Evolutionary conservation across 768 basidiomycete species (phyloP).

Genomic region (Phylloporus scabripes): DNA sequence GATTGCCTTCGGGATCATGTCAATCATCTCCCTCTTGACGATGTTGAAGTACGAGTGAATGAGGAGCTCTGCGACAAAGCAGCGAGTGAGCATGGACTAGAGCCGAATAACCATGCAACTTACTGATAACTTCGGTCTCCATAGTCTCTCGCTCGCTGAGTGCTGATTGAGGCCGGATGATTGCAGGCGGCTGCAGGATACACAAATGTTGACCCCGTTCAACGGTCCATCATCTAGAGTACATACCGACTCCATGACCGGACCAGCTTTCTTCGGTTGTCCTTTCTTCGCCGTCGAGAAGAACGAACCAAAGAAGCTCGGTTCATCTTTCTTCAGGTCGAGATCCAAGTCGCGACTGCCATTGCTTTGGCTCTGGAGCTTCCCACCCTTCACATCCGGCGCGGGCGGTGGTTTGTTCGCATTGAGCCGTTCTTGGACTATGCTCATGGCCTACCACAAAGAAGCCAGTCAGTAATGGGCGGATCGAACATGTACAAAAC

Average conservation of each 20-base stretch:
- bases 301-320: conserved; percentile 94
- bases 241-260: conserved; percentile 54
- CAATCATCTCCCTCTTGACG: conserved; percentile 98
- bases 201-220: not conserved
- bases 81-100: not conserved
- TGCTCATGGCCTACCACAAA: conserved; percentile 66
- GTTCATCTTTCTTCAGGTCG: conserved; percentile 82
- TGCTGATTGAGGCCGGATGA: conserved; percentile 87
- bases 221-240: conserved; percentile 13
- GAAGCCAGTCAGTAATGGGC: conserved; percentile 1
- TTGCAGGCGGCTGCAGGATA: conserved; percentile 59
- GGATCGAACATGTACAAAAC: not conserved
- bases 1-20: conserved; percentile 98
- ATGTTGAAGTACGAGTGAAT: conserved; percentile 98
- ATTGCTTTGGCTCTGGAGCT: conserved; percentile 63
- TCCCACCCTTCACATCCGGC: conserved; percentile 66
- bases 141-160: conserved; percentile 92
- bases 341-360: conserved; percentile 94
- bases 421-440: conserved; percentile 78
- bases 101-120: conserved; percentile 29
- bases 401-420: conserved; percentile 64
- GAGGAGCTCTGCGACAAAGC: conserved; percentile 63
- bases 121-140: conserved; percentile 99
- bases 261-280: conserved; percentile 58
- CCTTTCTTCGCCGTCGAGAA: conserved; percentile 64